These are phyloP conservation scores for Parascedosporium putredinis DNA, from an alignment of 2,329 filamentous ascomycete genomes.

Conservation along the genomic window DNA sequence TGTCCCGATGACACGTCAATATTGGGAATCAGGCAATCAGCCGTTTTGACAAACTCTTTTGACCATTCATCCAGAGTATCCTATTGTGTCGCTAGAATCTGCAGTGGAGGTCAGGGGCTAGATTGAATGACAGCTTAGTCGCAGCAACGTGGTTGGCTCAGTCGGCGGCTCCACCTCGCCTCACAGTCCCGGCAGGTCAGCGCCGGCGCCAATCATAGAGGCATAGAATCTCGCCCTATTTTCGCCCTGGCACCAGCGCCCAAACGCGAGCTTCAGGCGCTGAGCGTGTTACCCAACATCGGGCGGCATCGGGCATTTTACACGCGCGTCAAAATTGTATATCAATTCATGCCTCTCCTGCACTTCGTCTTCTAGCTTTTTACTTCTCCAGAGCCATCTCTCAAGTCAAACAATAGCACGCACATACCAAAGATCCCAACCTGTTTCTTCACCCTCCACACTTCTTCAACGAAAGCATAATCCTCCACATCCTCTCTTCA, in stretches of 20 bases:
- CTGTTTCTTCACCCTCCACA: background rate
- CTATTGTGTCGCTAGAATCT: background rate
- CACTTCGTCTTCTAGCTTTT: background rate
- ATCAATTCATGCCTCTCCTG: too few species aligned
- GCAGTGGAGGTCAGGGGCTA: too few species aligned
- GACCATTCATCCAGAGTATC: background rate
- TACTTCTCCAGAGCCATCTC: background rate
- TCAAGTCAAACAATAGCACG: background rate
- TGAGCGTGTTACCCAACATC: background rate
- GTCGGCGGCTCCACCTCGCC: background rate
- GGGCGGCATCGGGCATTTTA: background rate
- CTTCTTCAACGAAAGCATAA: background rate
- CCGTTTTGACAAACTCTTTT: background rate
- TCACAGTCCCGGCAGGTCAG: background rate
- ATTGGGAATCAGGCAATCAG: too few species aligned
- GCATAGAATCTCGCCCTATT: constrained; percentile 1
- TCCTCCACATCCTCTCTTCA: background rate
- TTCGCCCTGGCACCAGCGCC: background rate
- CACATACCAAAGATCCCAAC: background rate
- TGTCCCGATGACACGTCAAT: background rate
- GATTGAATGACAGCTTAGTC: background rate
- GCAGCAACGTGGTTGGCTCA: background rate
- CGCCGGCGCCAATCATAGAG: background rate
- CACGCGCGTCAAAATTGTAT: too few species aligned
- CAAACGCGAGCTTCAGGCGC: background rate